A percentile compares a stretch with the other conserved stretches of the same genome.
phyloP scores from a whole-genome alignment of 2,329 filamentous ascomycete species.

The Diaporthe sp. region DNA sequence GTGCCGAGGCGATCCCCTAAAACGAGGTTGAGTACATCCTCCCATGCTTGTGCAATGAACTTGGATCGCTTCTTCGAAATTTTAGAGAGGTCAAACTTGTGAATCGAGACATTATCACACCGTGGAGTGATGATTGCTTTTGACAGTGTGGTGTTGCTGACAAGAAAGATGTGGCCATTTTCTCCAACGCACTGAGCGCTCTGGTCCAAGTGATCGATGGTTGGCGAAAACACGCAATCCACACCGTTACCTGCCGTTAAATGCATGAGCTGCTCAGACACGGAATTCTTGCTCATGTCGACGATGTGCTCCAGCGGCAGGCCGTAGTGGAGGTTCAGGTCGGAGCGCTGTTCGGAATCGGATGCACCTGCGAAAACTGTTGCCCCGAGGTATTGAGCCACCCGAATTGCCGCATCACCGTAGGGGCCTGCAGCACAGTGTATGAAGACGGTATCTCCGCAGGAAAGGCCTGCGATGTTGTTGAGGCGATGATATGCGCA shows the following conservation, averaged over 20 bases:
- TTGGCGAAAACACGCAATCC: slow-evolving; percentile 63
- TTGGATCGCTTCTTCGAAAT: slow-evolving; percentile 34
- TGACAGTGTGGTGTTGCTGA: slow-evolving; percentile 13
- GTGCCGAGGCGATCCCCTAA: slow-evolving; percentile 9
- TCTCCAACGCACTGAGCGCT: slow-evolving; percentile 53
- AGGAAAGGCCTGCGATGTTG: slow-evolving; percentile 47
- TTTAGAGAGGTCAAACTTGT: slow-evolving; percentile 45
- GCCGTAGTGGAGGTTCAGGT: slow-evolving; percentile 52
- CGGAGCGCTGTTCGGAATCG: slow-evolving; percentile 52
- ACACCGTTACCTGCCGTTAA: slow-evolving; percentile 53
- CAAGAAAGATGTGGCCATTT: slow-evolving; percentile 37
- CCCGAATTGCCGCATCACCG: slow-evolving; percentile 59
- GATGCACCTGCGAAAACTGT: slow-evolving; percentile 59
- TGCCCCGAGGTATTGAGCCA: slow-evolving; percentile 55
- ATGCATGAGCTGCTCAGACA: slow-evolving; percentile 47
- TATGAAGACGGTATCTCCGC: slow-evolving; percentile 56
- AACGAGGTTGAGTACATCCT: slow-evolving; percentile 25
- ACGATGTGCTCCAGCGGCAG: slow-evolving; percentile 57
- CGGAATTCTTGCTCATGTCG: slow-evolving; percentile 32
- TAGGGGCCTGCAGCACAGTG: slow-evolving; percentile 59
- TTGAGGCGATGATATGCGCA: slow-evolving; percentile 61
- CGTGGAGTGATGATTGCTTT: slow-evolving; percentile 19
- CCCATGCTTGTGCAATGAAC: slow-evolving; percentile 35
- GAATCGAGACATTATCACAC: slow-evolving; percentile 42
- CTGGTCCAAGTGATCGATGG: slow-evolving; percentile 52